Evolutionary conservation across 2,329 filamentous ascomycete species (phyloP), one percentile per base, ranked within the genome.

Genomic region (Penicillium sclerotiorum): DNA sequence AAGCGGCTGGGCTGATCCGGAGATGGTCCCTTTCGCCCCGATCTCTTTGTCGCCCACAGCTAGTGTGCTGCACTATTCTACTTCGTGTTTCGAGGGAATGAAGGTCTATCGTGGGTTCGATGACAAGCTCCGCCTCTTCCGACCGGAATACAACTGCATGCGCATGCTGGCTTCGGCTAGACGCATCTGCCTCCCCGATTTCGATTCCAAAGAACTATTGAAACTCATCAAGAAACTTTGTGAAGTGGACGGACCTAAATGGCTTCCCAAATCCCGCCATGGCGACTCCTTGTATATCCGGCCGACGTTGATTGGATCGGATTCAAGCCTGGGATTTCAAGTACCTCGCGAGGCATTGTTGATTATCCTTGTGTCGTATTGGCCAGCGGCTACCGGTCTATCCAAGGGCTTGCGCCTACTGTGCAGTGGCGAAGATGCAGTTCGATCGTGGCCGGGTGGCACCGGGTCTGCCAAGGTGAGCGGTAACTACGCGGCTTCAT

Each of bases 401-500:
- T 9, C 36, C 0, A 36, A 38, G 2, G 47, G 43, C 8, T 37
- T 43, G 75, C 80, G 47, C 79, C 66, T 42, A 80, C 91, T 65
- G 90, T 90, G 0, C 86, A 81, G 42, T 83, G 17, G 18, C 2
- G 83, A 90, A 61, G 88, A 93, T 69, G 89, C 86, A 78, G 84
- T 94, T 36, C 85, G 91, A 56, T 90, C 91, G 1, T 95, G 90
- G 91, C 88, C 88, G 8, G 90, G 90, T 49, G 91, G 91, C 7
- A 94, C 93, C 68, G 91, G 91, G 1, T 90, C 87, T 65, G 89
- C 90, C 50, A 95, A 96, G 73, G 82, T 95, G 23, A 90, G 90
- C 47, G 90, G 90, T 51, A 95, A 95, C 77, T 95, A 95, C 71
- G 91, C 90, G 0, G 90, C 91, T 13, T 84, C 82, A 11, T 78